A percentile compares a stretch with the other conserved stretches of the same genome.
phyloP scores from a whole-genome alignment of 495 filamentous ascomycete species.

The Penicillium steckii region DNA sequence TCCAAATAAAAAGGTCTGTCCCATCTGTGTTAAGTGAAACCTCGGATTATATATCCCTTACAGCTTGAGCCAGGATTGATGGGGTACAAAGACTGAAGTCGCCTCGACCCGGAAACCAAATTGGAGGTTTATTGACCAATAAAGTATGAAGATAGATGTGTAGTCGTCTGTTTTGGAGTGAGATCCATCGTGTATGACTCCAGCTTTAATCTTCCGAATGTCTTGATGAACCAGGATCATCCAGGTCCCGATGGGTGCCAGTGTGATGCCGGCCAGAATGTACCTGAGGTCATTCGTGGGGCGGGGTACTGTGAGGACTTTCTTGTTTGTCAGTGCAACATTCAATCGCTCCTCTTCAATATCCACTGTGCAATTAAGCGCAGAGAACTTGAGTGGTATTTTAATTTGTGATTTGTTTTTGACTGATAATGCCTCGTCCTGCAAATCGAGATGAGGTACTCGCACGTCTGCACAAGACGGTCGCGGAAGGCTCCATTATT shows the following conservation, averaged over 20 bases:
- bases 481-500: constrained; percentile 53
- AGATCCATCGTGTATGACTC: background rate
- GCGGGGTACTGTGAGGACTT: constrained; percentile 4
- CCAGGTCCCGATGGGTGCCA: background rate
- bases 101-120: background rate
- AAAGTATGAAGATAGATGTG: background rate
- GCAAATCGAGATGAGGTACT: constrained; percentile 57
- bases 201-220: background rate
- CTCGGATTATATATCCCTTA: background rate
- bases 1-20: background rate
- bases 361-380: no score
- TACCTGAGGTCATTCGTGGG: constrained; percentile 17
- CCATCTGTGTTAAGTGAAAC: background rate
- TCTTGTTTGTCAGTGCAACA: background rate
- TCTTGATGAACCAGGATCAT: background rate
- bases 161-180: background rate
- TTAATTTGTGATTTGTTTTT: no score
- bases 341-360: background rate
- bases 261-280: background rate
- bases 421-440: constrained; percentile 32
- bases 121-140: no score
- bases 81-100: background rate
- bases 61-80: background rate
- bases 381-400: no score
- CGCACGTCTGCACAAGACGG: constrained; percentile 47